Evolutionary conservation across 108 stramenopile genomes (phyloP), one percentile per base, ranked within the genome.

Genomic region (Bacterosira constricta): DNA sequence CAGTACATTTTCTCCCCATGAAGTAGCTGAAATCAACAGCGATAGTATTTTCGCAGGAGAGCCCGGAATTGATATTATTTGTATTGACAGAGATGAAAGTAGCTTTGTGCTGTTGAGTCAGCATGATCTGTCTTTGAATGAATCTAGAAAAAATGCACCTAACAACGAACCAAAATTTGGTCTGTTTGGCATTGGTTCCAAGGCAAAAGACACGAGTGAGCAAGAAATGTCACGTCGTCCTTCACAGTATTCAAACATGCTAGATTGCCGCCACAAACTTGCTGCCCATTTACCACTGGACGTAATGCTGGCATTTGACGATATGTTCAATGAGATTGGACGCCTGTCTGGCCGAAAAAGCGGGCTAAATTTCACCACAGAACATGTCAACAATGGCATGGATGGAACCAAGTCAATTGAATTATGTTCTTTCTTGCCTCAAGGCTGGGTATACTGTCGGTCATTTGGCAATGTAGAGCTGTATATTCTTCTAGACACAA

Each of bases 251-350:
- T 21, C 29, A 20, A 54, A 53, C 45, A 60, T 73, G 34, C 51
- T 90, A 45, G 90, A 92, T 72, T 86, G 81, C 63, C 71, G 90
- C 13, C 88, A 92, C 60, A 62, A 65, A 42, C 83, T 92, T 39
- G 83, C 85, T 12, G 81, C 87, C 1, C 62, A 76, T 63, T 55
- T 92, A 13, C 82, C 88, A 10, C 63, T 84, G 9, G 88, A 92
- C 72, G 83, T 83, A 2, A 65, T 86, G 47, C 76, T 79, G 32
- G 88, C 88, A 9, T 85, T 92, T 62, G 90, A 89, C 55, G 90
- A 89, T 45, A 82, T 87, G 74, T 86, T 92, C 58, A 82, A 81
- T 47, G 87, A 92, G 62, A 73, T 89, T 57, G 64, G 76, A 60
- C 37, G 58, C 26, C 37, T 53, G n/a, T 61, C 67, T 15, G 10